Conservation (phyloP, 106 monocot genomes). For the Amphibolis antarctica region DNA sequence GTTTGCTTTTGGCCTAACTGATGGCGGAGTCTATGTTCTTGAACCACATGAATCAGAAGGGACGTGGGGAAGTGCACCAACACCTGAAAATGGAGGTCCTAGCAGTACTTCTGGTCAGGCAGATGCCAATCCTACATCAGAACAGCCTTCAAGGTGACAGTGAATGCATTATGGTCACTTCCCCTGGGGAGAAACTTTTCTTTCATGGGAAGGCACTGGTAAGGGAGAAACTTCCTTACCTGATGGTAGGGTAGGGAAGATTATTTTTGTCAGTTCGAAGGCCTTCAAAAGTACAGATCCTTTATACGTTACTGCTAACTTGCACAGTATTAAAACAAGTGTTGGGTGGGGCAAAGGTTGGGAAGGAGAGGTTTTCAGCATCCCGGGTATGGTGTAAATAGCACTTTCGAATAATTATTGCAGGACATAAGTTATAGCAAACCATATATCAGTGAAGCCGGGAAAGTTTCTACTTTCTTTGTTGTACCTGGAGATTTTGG, state of each 20-base stretch:
- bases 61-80: slow-evolving; percentile 30
- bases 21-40: slow-evolving; percentile 44
- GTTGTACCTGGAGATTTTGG: neutral
- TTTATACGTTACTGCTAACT: slow-evolving; percentile 1
- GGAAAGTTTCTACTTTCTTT: neutral
- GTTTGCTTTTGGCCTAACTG: slow-evolving; percentile 49
- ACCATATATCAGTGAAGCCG: neutral
- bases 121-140: neutral
- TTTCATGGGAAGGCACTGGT: neutral
- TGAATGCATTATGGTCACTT: neutral
- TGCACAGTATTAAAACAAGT: neutral
- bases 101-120: slow-evolving; percentile 17
- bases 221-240: neutral
- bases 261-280: neutral
- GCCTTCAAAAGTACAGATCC: neutral
- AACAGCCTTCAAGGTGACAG: slow-evolving; percentile 11
- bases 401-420: slow-evolving; percentile 1
- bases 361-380: neutral
- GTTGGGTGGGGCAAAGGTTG: no score
- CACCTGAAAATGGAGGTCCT: slow-evolving; percentile 19
- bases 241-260: neutral
- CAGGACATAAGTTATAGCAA: neutral
- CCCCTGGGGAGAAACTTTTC: no score
- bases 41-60: slow-evolving; percentile 46
- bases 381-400: neutral